Evolutionary conservation across 192 early-diverging fungal genomes (phyloP), one percentile per base, ranked within the genome.

Genomic region (Podila verticillata): DNA sequence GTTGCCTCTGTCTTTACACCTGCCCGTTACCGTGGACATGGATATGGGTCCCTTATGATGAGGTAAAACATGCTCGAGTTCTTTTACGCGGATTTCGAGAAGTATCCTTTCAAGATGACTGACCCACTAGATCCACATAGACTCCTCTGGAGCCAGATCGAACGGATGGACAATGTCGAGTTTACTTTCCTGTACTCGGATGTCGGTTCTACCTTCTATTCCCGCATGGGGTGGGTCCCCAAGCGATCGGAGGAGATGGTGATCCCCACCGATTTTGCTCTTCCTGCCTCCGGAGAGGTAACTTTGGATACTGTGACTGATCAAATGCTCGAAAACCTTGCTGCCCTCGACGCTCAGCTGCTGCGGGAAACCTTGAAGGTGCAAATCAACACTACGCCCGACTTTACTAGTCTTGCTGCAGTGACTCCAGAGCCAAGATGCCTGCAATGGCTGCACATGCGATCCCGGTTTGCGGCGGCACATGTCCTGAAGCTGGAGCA

Each of bases 181-280:
- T 78, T 78, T 39, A 62, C 74, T 1, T 70, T 70, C 58, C 32
- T 78, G 34, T 78, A 70, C 58, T 78, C 74, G 56, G 74, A 78
- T 32, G 63, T 78, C 10, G 74, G 74, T 4, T 62, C 74, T 1
- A 54, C 12, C 2, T 78, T 78, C 36, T 78, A 78, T 61, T 57
- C 63, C 19, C 68, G 74, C 20, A 6, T 78, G 2, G 74, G 74
- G 6, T 78, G 74, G 74, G 59, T 26, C 1, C 51, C 74, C 19
- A 58, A 22, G 62, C 57, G 56, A 15, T 78, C 74, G 5, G 61
- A 70, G 2, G 62, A 78, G 48, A 70, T 78, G 12, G 58, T 70
- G 30, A 65, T 75, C 34, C 66, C 74, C 2, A 56, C 62, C 13
- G 13, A 61, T n/a, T 62, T 58, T 48, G 19, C 57, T 9, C 10